Evolutionary conservation across 352 stramenopile genomes (phyloP), one percentile per base, ranked within the genome.

Genomic region (Phytophthora nicotianae): DNA sequence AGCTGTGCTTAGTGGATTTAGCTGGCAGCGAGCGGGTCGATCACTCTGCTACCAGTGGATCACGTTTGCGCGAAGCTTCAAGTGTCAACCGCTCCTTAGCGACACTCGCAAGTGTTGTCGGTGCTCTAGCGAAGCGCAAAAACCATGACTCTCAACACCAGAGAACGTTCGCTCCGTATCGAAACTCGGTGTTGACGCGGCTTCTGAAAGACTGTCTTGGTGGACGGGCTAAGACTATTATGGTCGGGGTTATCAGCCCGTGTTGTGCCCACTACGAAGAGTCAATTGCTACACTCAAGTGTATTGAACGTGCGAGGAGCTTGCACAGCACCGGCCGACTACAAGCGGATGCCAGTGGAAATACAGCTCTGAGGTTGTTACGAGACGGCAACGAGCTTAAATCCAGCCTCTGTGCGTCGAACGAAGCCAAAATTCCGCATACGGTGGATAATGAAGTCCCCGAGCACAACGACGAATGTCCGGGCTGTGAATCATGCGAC

Each of bases 231-330:
- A 87, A 87, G 33, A 93, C 85, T 0, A 79, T 95, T 10, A 93
- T 97, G 74, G 81, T 97, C n/a, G 89, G 88, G n/a, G 74, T 79
- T 2, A 88, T 96, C 56, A 95, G 86, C 51, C 89, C 89, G 3
- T 93, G 83, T 37, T 90, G 86, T 27, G 67, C 74, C 3, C 86
- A 97, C 58, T 96, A 93, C 40, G 88, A 97, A 37, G 89, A 97
- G 49, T 92, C 89, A 0, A 57, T 97, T n/a, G 85, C 80, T 49
- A 97, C 89, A 3, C 64, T 97, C 26, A 88, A 86, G 57, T 93
- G 88, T 58, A 77, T 93, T 20, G 86, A 93, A 35, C 83, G 85
- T 13, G 72, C 77, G 8, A 93, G 85, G 53, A 81, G 61, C 26
- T 69, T 86, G 8, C 61, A 81, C 14, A 88, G 82, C 35, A 65